These are phyloP conservation scores for Combretum micranthum DNA, from an alignment of 345 rosid species.

Conservation along the genomic window DNA sequence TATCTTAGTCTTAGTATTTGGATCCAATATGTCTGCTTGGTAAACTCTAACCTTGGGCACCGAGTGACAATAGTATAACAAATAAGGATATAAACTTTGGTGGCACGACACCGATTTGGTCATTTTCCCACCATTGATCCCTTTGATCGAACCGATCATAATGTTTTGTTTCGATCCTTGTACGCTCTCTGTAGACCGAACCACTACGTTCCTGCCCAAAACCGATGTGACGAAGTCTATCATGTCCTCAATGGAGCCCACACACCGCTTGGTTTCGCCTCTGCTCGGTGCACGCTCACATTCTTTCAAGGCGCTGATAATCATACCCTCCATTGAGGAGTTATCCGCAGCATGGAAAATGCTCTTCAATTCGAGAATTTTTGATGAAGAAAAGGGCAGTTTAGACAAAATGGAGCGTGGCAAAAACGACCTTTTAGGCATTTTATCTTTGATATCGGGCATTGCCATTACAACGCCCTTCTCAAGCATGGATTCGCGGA, in stretches of 20 bases:
- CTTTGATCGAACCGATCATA: constrained; percentile 28
- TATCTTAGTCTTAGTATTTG: constrained; percentile 22
- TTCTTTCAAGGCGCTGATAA: constrained; percentile 17
- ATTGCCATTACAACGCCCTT: constrained; percentile 33
- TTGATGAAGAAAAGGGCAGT: constrained; percentile 27
- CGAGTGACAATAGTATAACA: constrained; percentile 44
- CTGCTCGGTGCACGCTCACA: constrained; percentile 41
- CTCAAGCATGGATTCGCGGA: constrained; percentile 31
- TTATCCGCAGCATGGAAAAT: constrained; percentile 30
- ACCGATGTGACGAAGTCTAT: constrained; percentile 41
- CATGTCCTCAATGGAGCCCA: constrained; percentile 41
- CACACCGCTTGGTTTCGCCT: constrained; percentile 45
- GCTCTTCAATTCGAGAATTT: constrained; percentile 17
- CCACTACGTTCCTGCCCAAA: constrained; percentile 26
- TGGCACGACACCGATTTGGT: constrained; percentile 43
- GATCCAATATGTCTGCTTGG: constrained; percentile 37
- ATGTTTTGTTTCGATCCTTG: constrained; percentile 24
- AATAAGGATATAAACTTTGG: constrained; percentile 38
- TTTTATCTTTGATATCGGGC: constrained; percentile 43
- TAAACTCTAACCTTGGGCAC: constrained; percentile 47
- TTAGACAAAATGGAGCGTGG: constrained; percentile 36
- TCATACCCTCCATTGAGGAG: constrained; percentile 28
- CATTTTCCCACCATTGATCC: constrained; percentile 32
- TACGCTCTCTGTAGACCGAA: constrained; percentile 27
- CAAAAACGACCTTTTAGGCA: constrained; percentile 47